These are phyloP conservation scores for Tuber magnatum DNA, from an alignment of 495 filamentous ascomycete species.

Conservation along the genomic window DNA sequence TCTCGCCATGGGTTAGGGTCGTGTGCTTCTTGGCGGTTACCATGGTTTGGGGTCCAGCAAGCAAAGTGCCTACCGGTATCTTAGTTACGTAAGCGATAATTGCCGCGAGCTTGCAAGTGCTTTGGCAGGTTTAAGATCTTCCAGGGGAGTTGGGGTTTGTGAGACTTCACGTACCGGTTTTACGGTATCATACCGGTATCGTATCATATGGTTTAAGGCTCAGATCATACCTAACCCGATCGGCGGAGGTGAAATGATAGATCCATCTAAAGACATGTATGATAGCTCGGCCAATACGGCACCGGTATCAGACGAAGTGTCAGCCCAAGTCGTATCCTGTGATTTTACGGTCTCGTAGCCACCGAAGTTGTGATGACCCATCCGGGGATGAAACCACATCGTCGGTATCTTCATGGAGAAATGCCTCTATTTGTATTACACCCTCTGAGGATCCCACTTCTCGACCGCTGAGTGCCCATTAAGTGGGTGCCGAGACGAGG, in stretches of 20 bases:
- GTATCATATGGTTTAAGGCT: not conserved
- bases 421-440: not conserved
- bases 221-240: not conserved
- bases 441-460: no score
- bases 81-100: not conserved
- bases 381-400: not conserved
- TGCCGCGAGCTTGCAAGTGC: not conserved
- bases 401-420: not conserved
- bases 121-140: not conserved
- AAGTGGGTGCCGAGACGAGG: no score
- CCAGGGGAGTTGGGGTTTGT: not conserved
- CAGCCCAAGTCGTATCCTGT: not conserved
- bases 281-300: not conserved
- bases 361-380: not conserved
- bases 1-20: not conserved
- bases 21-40: not conserved
- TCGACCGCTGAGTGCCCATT: no score
- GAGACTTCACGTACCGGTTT: not conserved
- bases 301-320: not conserved
- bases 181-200: no score
- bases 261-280: no score
- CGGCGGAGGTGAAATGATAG: not conserved
- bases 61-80: not conserved
- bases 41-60: not conserved
- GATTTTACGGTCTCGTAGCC: not conserved